These are phyloP conservation scores for Xerophyta viscosa DNA, from an alignment of 106 monocot genomes.

Conservation along the genomic window DNA sequence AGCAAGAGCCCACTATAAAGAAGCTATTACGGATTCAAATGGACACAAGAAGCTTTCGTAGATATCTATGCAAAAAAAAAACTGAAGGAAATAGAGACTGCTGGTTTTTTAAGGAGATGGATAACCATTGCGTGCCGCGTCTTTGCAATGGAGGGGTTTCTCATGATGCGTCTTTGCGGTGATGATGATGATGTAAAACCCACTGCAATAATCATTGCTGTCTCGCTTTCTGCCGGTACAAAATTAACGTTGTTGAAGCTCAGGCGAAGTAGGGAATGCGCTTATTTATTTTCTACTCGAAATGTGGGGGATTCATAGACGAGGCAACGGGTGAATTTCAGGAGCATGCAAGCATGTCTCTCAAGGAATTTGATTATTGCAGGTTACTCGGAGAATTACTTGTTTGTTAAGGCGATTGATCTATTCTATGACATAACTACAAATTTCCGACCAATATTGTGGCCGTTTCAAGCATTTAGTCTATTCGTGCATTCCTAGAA, in stretches of 20 bases:
- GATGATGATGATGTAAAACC: conserved; percentile 16
- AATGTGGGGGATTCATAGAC: conserved; percentile 27
- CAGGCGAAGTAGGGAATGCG: conserved; percentile 46
- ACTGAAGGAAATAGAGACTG: no score
- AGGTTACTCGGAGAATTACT: conserved; percentile 35
- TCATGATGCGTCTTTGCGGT: conserved; percentile 21
- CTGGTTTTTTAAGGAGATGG: no score
- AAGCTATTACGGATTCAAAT: no score
- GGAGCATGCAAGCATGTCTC: conserved; percentile 45
- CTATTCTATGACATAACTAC: conserved; percentile 39
- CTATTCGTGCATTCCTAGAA: conserved; percentile 34
- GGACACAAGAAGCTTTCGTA: no score
- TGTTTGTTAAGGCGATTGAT: conserved; percentile 28
- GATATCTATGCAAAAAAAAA: no score
- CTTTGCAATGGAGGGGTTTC: conserved; percentile 22
- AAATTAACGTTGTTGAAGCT: conserved; percentile 17
- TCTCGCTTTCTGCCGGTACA: conserved; percentile 41
- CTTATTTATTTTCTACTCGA: conserved; percentile 54
- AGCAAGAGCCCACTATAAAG: no score
- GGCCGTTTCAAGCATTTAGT: conserved; percentile 47
- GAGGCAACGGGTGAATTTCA: conserved; percentile 28
- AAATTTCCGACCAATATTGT: conserved; percentile 33
- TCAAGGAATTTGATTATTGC: conserved; percentile 74
- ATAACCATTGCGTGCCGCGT: no score
- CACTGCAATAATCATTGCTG: conserved; percentile 31